phyloP scores from a whole-genome alignment of 805 yeast species.

The Wickerhamiella domercqiae region DNA sequence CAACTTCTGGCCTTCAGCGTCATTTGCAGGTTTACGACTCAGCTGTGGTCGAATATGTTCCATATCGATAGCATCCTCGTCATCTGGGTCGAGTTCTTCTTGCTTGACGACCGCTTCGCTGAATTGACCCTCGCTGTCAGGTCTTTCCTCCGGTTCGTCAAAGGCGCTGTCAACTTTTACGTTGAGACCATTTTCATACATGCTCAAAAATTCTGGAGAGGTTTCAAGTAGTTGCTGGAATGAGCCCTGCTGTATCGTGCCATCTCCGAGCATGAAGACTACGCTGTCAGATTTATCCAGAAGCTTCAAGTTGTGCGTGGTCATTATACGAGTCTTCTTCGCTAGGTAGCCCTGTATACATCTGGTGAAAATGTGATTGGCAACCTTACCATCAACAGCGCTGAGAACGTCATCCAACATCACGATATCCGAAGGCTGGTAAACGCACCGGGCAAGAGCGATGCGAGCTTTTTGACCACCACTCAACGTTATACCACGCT shows the following conservation, averaged over 20 bases:
- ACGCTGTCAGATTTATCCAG: constrained; percentile 54
- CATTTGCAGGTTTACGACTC: constrained; percentile 6
- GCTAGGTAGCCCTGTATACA: constrained; percentile 45
- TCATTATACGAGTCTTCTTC: constrained; percentile 51
- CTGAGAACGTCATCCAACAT: constrained; percentile 67
- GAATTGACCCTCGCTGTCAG: background rate
- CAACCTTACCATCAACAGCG: constrained; percentile 81
- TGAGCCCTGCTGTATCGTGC: constrained; percentile 42
- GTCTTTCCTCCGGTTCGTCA: too few relatives aligned
- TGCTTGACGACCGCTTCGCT: constrained; percentile 7
- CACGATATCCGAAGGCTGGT: constrained; percentile 45
- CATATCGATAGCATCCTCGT: background rate
- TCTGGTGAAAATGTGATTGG: constrained; percentile 54
- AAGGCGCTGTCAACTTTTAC: background rate
- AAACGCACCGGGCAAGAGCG: constrained; percentile 65
- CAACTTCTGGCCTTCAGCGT: constrained; percentile 16
- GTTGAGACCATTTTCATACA: background rate
- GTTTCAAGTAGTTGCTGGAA: constrained; percentile 33
- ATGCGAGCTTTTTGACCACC: constrained; percentile 87
- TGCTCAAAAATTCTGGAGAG: background rate
- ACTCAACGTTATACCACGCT: constrained; percentile 69
- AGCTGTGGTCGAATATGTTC: constrained; percentile 5
- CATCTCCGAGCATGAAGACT: constrained; percentile 45
- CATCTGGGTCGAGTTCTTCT: constrained; percentile 4
- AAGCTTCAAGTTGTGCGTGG: constrained; percentile 69